Percentiles rank a stretch among this genome's conserved stretches.
Conservation (phyloP, 2,329 filamentous ascomycete species). For the Sphaerulina musiva region DNA sequence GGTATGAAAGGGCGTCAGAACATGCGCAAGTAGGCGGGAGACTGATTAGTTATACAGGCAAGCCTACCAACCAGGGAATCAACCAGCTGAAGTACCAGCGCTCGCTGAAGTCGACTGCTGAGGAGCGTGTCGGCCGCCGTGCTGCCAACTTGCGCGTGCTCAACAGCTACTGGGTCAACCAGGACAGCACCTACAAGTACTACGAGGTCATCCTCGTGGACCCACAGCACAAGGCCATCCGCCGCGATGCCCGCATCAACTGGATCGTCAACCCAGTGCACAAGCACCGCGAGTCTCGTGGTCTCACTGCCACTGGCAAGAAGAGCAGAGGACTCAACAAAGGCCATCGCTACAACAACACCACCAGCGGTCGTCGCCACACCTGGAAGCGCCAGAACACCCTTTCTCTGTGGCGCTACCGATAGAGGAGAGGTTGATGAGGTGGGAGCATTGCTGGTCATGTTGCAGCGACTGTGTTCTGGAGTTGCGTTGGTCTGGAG, state of each 20-base stretch:
- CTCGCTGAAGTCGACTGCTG: constrained; percentile 92
- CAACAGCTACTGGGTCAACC: constrained; percentile 99
- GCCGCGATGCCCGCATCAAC: constrained; percentile 98
- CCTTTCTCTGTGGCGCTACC: constrained; percentile 96
- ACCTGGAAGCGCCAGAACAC: constrained; percentile 99
- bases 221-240: constrained; percentile 99
- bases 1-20: constrained; percentile 54
- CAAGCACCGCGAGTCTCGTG: constrained; percentile 99
- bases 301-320: constrained; percentile 98
- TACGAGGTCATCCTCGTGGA: constrained; percentile 99
- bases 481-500: constrained; percentile 20
- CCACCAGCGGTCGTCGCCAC: constrained; percentile 92
- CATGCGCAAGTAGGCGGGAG: background rate
- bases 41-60: constrained; percentile 57
- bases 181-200: constrained; percentile 99
- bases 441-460: constrained; percentile 9
- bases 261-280: constrained; percentile 99
- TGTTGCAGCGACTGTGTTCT: constrained; percentile 15
- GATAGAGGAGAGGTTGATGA: constrained; percentile 49
- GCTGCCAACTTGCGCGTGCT: constrained; percentile 98
- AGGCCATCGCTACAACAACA: constrained; percentile 99
- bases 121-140: constrained; percentile 99
- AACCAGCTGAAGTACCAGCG: constrained; percentile 99
- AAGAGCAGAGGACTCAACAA: constrained; percentile 99
- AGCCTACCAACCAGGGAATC: constrained; percentile 99